A percentile compares a stretch with the other conserved stretches of the same genome.
Conservation (phyloP, 805 yeast genomes). For the Starmerella cellae region DNA sequence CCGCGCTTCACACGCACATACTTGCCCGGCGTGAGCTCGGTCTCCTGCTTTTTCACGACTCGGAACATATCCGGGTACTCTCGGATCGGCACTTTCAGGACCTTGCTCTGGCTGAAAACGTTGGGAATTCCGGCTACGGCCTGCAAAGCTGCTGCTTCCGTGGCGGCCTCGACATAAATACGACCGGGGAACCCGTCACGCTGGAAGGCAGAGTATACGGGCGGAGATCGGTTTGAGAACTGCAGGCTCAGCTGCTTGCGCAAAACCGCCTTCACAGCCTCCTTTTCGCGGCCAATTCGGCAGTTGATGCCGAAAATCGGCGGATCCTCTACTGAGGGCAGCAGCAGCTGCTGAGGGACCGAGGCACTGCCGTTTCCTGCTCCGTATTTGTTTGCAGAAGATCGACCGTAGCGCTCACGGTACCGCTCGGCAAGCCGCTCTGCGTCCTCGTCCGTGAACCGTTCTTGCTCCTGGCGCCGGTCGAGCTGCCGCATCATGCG, state of each 20-base stretch:
- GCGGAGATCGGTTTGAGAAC: slow-evolving; percentile 63
- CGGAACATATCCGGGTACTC: slow-evolving; percentile 88
- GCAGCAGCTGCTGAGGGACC: slow-evolving; percentile 81
- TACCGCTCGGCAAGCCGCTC: slow-evolving; percentile 84
- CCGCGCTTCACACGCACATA: slow-evolving; percentile 87
- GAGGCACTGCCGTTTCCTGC: slow-evolving; percentile 56
- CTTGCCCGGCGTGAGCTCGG: slow-evolving; percentile 79
- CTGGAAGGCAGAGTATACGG: slow-evolving; percentile 80
- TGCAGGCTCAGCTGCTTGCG: slow-evolving; percentile 73
- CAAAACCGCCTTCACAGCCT: slow-evolving; percentile 66
- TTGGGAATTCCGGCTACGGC: slow-evolving; percentile 85
- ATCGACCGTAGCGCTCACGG: slow-evolving; percentile 82
- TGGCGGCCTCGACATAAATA: slow-evolving; percentile 85
- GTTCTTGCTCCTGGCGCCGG: slow-evolving; percentile 46
- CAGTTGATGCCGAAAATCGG: slow-evolving; percentile 92
- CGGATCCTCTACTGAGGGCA: slow-evolving; percentile 95
- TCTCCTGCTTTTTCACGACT: slow-evolving; percentile 77
- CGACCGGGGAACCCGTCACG: slow-evolving; percentile 88
- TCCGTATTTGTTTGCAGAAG: slow-evolving; percentile 55
- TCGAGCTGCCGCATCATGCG: slow-evolving; percentile 85
- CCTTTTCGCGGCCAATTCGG: slow-evolving; percentile 86
- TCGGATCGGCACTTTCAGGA: slow-evolving; percentile 75
- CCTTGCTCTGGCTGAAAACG: slow-evolving; percentile 57
- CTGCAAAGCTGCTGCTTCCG: slow-evolving; percentile 78
- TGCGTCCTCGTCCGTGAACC: slow-evolving; percentile 85